phyloP scores from a whole-genome alignment of 495 filamentous ascomycete genomes.

The Diplogelasinospora grovesii region DNA sequence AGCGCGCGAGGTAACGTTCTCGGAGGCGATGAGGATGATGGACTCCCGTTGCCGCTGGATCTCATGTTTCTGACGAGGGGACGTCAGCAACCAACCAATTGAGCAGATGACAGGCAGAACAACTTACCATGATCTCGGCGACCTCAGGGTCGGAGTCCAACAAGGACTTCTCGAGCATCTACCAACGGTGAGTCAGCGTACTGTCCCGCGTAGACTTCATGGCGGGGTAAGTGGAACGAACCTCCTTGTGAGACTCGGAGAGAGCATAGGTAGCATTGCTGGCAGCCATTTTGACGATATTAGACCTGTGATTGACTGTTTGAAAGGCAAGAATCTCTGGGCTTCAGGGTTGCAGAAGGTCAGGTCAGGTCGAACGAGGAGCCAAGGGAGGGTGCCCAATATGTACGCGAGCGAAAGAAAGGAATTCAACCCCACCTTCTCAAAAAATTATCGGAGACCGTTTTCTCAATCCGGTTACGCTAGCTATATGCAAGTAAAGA shows the following conservation, averaged over 20 bases:
- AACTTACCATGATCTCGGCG: slow-evolving; percentile 82
- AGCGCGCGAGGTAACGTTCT: slow-evolving; percentile 83
- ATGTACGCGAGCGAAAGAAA: no score
- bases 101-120: background rate
- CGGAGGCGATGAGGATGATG: slow-evolving; percentile 94
- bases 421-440: no score
- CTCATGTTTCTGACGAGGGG: slow-evolving; percentile 64
- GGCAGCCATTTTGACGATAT: slow-evolving; percentile 29
- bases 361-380: no score
- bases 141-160: slow-evolving; percentile 85
- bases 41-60: slow-evolving; percentile 97
- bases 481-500: no score
- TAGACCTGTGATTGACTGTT: slow-evolving; percentile 5
- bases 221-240: slow-evolving; percentile 38
- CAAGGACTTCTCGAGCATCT: slow-evolving; percentile 89
- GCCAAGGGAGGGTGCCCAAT: no score
- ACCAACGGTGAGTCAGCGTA: slow-evolving; percentile 43
- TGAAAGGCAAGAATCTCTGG: no score
- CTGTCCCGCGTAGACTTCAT: slow-evolving; percentile 2
- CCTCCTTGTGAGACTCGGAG: slow-evolving; percentile 79
- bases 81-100: background rate
- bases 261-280: slow-evolving; percentile 65
- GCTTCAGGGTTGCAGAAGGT: no score
- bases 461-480: no score
- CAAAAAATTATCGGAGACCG: no score